Base-by-base conservation (phyloP, 306 rosid genomes). In the apple (Malus domestica) region DNA sequence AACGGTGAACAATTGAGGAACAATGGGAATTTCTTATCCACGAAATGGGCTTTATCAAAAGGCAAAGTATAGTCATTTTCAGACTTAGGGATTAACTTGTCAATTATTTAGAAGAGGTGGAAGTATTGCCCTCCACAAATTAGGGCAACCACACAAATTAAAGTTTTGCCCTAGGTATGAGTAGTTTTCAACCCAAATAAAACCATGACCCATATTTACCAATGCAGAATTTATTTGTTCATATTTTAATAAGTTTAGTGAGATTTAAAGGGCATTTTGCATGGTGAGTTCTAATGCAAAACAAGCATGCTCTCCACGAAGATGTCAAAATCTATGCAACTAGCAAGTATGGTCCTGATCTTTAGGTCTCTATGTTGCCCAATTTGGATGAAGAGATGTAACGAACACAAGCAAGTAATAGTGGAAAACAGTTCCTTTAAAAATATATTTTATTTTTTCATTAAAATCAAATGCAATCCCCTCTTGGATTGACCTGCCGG, bases 401-500 rank as follows among this genome's bases (percentile, higher is more conserved):
- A 75, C 81, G 70, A 76, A 65, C 77, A 45, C 61, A 72, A 78
- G 70, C 70, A 79, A 70, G 67, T 72, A 55, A 10, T 58, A 74
- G 84, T 87, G 71, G 81, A 72, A 82, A 82, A 84, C 73, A 78
- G 40, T 83, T 82, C 75, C 72, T 80, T 84, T 77, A 75, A 55
- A 51, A 16, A 60, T 14, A 18, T 25, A 60, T 66, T 63, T 54
- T 78, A 38, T 82, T 77, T 76, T 78, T 58, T 58, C 13, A 9
- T 22, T 55, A 38, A 27, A 73, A 58, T 38, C 3, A 45, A 45
- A 45, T 62, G 20, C 42, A 46, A 62, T 65, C 19, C 76, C 75
- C 79, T 78, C 82, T 65, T 72, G 77, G 76, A 82, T 79, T 79
- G 75, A 83, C 76, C 85, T 83, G 80, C 81, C 88, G 82, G 85